These are phyloP conservation scores for Tremella fuciformis DNA, from an alignment of 768 basidiomycete genomes.

Conservation along the genomic window DNA sequence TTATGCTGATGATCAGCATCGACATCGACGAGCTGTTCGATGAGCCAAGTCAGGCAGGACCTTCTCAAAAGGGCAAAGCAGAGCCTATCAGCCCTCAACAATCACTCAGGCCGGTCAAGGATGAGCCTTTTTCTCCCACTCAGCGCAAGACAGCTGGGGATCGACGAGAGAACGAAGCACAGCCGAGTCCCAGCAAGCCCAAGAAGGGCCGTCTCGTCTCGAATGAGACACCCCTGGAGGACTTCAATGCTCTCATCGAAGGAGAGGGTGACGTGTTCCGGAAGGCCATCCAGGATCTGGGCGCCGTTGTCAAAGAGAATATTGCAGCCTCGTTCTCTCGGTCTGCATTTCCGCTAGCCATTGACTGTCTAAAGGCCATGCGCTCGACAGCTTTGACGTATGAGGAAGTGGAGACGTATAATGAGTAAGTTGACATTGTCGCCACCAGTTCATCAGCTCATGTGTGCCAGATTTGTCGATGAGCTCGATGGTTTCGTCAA, in stretches of 20 bases:
- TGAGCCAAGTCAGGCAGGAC: slow-evolving; percentile 55
- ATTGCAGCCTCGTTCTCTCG: slow-evolving; percentile 68
- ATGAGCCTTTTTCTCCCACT: slow-evolving; percentile 6
- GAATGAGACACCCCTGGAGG: slow-evolving; percentile 66
- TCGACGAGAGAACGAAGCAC: neutral
- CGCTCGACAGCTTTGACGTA: slow-evolving; percentile 63
- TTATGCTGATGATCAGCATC: slow-evolving; percentile 25
- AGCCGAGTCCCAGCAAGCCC: slow-evolving; percentile 50
- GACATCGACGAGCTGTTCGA: slow-evolving; percentile 52
- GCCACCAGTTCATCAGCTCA: neutral
- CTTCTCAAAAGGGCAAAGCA: slow-evolving; percentile 20
- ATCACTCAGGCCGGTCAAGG: slow-evolving; percentile 48
- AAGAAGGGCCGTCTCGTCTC: slow-evolving; percentile 70
- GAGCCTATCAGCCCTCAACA: slow-evolving; percentile 17
- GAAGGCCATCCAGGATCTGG: slow-evolving; percentile 72
- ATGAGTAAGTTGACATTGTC: slow-evolving; percentile 30
- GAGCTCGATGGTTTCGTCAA: slow-evolving; percentile 36
- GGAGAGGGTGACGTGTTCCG: slow-evolving; percentile 72
- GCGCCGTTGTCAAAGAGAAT: slow-evolving; percentile 67
- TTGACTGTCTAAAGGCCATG: slow-evolving; percentile 69
- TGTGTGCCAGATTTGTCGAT: slow-evolving; percentile 24
- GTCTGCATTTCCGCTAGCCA: slow-evolving; percentile 65
- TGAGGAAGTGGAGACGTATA: slow-evolving; percentile 50
- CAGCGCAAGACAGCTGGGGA: neutral
- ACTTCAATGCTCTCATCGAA: slow-evolving; percentile 68